Evolutionary conservation across 352 stramenopile genomes (phyloP).

Genomic region (Nothophytophthora sp.): DNA sequence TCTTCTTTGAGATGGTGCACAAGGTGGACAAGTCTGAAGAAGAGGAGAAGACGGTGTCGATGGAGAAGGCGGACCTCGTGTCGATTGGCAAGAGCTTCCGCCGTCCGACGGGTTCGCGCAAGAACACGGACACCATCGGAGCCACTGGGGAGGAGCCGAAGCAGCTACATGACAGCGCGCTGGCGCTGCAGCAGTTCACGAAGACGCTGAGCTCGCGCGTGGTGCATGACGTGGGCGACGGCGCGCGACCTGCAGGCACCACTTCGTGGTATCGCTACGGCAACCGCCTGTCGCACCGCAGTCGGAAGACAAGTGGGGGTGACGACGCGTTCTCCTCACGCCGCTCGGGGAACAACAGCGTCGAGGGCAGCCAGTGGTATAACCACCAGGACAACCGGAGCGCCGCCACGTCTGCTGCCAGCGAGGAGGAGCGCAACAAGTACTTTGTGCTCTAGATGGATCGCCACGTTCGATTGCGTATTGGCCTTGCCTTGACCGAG

Average conservation of each 20-base stretch:
- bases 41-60: slow-evolving; percentile 31
- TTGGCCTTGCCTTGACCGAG: too few species aligned
- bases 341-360: slow-evolving; percentile 71
- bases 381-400: slow-evolving; percentile 36
- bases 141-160: slow-evolving; percentile 40
- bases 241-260: slow-evolving; percentile 33
- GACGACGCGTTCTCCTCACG: slow-evolving; percentile 47
- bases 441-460: slow-evolving; percentile 81
- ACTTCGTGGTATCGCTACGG: slow-evolving; percentile 80
- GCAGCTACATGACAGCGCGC: slow-evolving; percentile 54
- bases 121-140: slow-evolving; percentile 52
- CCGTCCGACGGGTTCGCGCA: slow-evolving; percentile 21
- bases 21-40: slow-evolving; percentile 62
- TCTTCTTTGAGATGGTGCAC: slow-evolving; percentile 89
- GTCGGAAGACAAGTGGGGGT: slow-evolving; percentile 56
- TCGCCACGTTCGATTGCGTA: slow-evolving; percentile 18
- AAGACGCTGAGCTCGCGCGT: slow-evolving; percentile 79
- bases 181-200: slow-evolving; percentile 85
- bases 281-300: slow-evolving; percentile 66
- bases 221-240: slow-evolving; percentile 54
- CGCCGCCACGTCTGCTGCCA: slow-evolving; percentile 40
- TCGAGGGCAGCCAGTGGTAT: slow-evolving; percentile 49
- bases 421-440: slow-evolving; percentile 78
- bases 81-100: slow-evolving; percentile 30
- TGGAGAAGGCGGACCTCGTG: slow-evolving; percentile 30